Percentiles rank a stretch among this genome's conserved stretches.
These are phyloP conservation scores for Parietaria judaica DNA, from an alignment of 306 rosid species.

Conservation along the genomic window DNA sequence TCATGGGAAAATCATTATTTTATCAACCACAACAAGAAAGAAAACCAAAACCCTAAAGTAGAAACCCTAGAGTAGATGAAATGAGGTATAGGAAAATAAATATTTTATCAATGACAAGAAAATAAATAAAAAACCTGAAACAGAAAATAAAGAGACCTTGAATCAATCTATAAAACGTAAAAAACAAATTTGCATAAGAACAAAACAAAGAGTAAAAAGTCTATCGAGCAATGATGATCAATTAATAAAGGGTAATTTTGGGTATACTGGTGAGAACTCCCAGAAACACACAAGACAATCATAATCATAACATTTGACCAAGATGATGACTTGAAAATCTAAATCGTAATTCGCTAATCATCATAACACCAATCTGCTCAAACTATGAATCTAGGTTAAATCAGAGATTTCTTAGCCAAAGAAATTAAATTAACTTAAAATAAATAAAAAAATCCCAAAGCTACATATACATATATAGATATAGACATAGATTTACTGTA, in stretches of 20 bases:
- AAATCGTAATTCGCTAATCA: slow-evolving; percentile 14
- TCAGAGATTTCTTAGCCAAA: not conserved
- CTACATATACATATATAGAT: not conserved
- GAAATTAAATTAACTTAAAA: not conserved
- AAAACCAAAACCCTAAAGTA: not conserved
- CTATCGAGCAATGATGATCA: not conserved
- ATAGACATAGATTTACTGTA: too few species aligned
- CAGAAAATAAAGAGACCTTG: too few species aligned
- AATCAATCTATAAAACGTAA: too few species aligned
- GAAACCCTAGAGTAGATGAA: not conserved
- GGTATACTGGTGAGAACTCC: not conserved
- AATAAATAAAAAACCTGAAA: too few species aligned
- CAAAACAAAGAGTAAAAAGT: not conserved
- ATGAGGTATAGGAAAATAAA: too few species aligned
- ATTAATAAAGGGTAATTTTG: not conserved
- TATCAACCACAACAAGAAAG: not conserved
- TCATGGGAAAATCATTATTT: not conserved
- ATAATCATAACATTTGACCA: not conserved
- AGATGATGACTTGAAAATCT: not conserved
- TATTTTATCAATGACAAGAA: too few species aligned
- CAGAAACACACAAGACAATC: not conserved
- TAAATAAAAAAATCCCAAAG: slow-evolving; percentile 8
- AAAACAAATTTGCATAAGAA: too few species aligned
- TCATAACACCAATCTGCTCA: slow-evolving; percentile 31
- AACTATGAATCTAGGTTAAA: not conserved